A percentile compares a stretch with the other conserved stretches of the same genome.
Evolutionary conservation across 2,329 filamentous ascomycete species (phyloP).

Genomic region (Aphanocladium album): DNA sequence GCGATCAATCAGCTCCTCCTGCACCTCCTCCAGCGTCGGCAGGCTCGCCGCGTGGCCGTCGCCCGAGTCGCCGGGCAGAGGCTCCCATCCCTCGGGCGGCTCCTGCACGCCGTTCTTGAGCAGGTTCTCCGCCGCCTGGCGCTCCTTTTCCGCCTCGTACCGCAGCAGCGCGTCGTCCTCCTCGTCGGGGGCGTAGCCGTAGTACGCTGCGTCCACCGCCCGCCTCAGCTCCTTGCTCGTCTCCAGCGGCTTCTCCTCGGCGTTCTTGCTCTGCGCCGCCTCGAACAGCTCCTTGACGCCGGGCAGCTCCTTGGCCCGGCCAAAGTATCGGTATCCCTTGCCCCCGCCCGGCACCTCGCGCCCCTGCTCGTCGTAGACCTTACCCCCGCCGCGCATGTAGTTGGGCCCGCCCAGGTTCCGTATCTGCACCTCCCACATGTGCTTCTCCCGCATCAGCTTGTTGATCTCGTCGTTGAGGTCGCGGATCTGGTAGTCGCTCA

Average conservation of each 20-base stretch:
- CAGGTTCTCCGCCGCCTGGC: conserved; percentile 69
- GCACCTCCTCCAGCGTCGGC: conserved; percentile 86
- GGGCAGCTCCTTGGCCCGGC: conserved; percentile 79
- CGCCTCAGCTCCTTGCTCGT: conserved; percentile 64
- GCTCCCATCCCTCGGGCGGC: conserved; percentile 68
- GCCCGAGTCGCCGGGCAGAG: conserved; percentile 79
- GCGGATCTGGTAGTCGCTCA: conserved; percentile 96
- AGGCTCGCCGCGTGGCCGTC: conserved; percentile 79
- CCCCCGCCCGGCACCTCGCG: conserved; percentile 68
- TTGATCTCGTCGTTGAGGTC: conserved; percentile 99
- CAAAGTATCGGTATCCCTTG: conserved; percentile 93
- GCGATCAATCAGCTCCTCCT: conserved; percentile 85
- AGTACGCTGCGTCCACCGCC: conserved; percentile 89
- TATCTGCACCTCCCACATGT: conserved; percentile 98
- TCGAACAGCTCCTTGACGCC: conserved; percentile 97
- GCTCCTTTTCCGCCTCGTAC: conserved; percentile 81
- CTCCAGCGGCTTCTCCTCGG: conserved; percentile 60
- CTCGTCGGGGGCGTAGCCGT: conserved; percentile 89
- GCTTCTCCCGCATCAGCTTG: conserved; percentile 97
- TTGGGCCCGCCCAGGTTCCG: conserved; percentile 93
- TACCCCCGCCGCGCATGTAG: conserved; percentile 74
- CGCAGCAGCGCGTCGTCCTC: conserved; percentile 76
- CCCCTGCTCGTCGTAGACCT: conserved; percentile 69
- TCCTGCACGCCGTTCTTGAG: conserved; percentile 51
- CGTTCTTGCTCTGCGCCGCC: conserved; percentile 56